Base-by-base conservation (phyloP, 2,329 filamentous ascomycete genomes). In the Allantophomopsis lycopodina region DNA sequence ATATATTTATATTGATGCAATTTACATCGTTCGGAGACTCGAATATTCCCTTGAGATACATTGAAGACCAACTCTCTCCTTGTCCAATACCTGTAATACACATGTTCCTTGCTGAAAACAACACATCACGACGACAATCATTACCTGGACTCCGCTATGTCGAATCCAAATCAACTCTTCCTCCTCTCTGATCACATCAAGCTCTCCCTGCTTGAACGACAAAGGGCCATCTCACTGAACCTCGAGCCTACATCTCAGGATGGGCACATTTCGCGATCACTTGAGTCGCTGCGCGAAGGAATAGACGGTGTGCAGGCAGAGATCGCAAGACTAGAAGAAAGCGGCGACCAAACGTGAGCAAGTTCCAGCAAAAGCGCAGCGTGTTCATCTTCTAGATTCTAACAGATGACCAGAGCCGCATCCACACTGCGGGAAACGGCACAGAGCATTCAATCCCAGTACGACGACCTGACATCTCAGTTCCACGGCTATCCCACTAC, bases 171-270 rank as follows among this genome's bases (percentile, higher is more conserved):
- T 54, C 88, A 95, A 60, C 79, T 96, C 49, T 86, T 88, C 58
- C 80, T 96, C 40, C 76, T 96, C 42, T 86, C 88, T 54, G 91
- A 98, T 64, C 89, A 96, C 62, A 84, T 96, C 69, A 95, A 96
- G 63, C 76, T 96, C 45, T 94, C 88, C 12, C 72, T 98, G 13
- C 77, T 96, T 18, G 91, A 96, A 65, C 79, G 89, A 42, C 81
- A 94, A 63, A 79, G 89, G 42, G 86, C 88, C 37, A 76, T 85
- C 52, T 83, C 78, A 12, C 71, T 94, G 35, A 79, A 86, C 49
- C 73, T 94, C 41, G 76, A 86, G 43, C 76, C 54, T 32, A 56
- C 51, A 13, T 77, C 79, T 15, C 85, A 94, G 60, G 87, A 95
- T 63, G 81, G 82, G 32, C 83, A 94, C 58, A 88, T 96, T 49